phyloP scores from a whole-genome alignment of 1,284 basidiomycete species.

The Pseudozyma pruni region DNA sequence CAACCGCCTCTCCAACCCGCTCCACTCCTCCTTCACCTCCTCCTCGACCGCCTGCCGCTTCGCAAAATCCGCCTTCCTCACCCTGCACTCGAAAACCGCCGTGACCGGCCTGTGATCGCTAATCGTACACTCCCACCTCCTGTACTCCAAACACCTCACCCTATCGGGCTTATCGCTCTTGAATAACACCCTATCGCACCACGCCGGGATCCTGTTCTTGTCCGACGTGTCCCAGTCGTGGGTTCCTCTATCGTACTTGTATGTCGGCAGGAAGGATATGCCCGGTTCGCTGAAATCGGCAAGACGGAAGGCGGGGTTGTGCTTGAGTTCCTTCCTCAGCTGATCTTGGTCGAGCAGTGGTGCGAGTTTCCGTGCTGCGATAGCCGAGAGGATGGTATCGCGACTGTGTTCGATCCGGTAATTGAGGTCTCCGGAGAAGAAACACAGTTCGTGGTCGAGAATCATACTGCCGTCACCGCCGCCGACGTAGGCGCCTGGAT shows the following conservation, averaged over 20 bases:
- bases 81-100: slow-evolving; percentile 42
- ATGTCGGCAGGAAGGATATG: slow-evolving; percentile 75
- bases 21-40: slow-evolving; percentile 22
- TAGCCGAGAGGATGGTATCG: slow-evolving; percentile 79
- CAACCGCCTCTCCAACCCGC: slow-evolving; percentile 12
- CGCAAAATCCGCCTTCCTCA: slow-evolving; percentile 37
- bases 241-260: slow-evolving; percentile 87
- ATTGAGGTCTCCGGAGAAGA: slow-evolving; percentile 77
- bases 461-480: slow-evolving; percentile 95
- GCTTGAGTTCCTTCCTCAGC: slow-evolving; percentile 84
- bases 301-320: slow-evolving; percentile 85
- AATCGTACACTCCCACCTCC: slow-evolving; percentile 64
- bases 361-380: slow-evolving; percentile 76
- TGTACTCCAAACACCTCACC: slow-evolving; percentile 68
- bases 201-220: slow-evolving; percentile 88
- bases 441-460: slow-evolving; percentile 91
- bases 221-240: slow-evolving; percentile 85
- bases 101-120: slow-evolving; percentile 67
- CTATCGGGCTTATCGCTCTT: slow-evolving; percentile 74
- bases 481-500: slow-evolving; percentile 77
- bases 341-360: slow-evolving; percentile 84
- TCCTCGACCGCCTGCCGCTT: slow-evolving; percentile 18
- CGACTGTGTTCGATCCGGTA: slow-evolving; percentile 89
- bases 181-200: slow-evolving; percentile 94
- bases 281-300: slow-evolving; percentile 82